Conservation (phyloP, 441 rosid genomes). For the Euphorbia schlechtendalii region DNA sequence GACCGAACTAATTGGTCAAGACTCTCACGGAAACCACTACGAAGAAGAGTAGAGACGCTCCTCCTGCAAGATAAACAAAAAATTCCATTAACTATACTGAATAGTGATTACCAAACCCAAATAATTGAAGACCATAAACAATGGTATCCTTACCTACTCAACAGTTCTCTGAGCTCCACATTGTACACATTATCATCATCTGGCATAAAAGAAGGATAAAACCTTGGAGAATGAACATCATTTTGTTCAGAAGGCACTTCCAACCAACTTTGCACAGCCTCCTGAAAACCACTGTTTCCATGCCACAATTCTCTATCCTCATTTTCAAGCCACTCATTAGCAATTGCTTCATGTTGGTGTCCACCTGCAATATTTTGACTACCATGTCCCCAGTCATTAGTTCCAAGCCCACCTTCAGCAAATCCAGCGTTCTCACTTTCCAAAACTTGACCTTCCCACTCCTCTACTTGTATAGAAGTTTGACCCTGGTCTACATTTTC, state of each 20-base stretch:
- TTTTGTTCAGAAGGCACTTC: constrained; percentile 46
- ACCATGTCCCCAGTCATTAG: constrained; percentile 34
- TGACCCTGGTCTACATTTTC: constrained; percentile 27
- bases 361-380: constrained; percentile 23
- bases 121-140: constrained; percentile 3
- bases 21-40: constrained; percentile 77
- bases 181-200: constrained; percentile 58
- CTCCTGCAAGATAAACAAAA: constrained; percentile 51
- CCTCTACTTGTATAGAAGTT: constrained; percentile 31
- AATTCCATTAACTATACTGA: constrained; percentile 14
- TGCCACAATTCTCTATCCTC: constrained; percentile 41
- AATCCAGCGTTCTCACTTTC: constrained; percentile 37
- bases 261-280: constrained; percentile 49
- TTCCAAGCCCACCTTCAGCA: constrained; percentile 34
- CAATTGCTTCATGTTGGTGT: too few species aligned
- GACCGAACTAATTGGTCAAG: constrained; percentile 83
- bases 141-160: constrained; percentile 50
- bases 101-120: neutral
- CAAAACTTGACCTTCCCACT: constrained; percentile 31
- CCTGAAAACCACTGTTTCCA: constrained; percentile 40
- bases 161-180: constrained; percentile 73
- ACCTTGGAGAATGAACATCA: constrained; percentile 39
- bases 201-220: constrained; percentile 38
- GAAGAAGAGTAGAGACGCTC: constrained; percentile 88
- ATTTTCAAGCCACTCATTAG: constrained; percentile 32